These are phyloP conservation scores for Alternaria sp. DNA, from an alignment of 2,329 filamentous ascomycete genomes.

Conservation along the genomic window DNA sequence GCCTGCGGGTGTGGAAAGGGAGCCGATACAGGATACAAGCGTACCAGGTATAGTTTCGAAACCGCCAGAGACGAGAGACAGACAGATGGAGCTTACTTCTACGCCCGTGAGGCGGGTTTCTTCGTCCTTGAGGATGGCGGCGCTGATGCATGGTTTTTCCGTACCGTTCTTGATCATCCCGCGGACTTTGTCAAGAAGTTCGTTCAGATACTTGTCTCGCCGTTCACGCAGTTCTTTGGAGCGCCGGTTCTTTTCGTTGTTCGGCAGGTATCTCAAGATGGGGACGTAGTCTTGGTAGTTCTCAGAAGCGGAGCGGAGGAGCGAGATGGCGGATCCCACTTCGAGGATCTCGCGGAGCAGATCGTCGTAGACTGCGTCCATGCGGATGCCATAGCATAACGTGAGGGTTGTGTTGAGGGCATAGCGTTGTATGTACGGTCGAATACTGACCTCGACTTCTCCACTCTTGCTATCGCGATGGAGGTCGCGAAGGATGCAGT, in stretches of 20 bases:
- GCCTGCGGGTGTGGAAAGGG: constrained; percentile 58
- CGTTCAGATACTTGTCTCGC: constrained; percentile 60
- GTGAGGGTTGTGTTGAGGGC: constrained; percentile 64
- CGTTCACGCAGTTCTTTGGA: constrained; percentile 49
- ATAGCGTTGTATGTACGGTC: constrained; percentile 63
- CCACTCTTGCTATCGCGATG: constrained; percentile 55
- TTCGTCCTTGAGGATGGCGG: constrained; percentile 63
- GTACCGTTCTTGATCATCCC: constrained; percentile 61
- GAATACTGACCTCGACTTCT: constrained; percentile 55
- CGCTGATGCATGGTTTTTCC: constrained; percentile 64
- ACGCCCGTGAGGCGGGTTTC: constrained; percentile 62
- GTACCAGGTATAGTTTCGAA: constrained; percentile 65
- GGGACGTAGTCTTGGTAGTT: constrained; percentile 65
- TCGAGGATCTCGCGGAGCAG: constrained; percentile 62
- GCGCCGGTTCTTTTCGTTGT: constrained; percentile 58
- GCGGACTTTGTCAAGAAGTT: constrained; percentile 60
- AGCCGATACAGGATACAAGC: constrained; percentile 61
- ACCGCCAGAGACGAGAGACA: constrained; percentile 62
- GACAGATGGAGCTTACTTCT: constrained; percentile 63
- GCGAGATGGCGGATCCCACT: constrained; percentile 61
- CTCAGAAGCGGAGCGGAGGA: constrained; percentile 61
- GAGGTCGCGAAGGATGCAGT: constrained; percentile 60
- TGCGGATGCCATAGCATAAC: constrained; percentile 63
- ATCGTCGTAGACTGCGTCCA: constrained; percentile 62
- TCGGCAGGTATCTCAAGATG: constrained; percentile 59